A percentile compares a stretch with the other conserved stretches of the same genome.
These are phyloP conservation scores for Mycena rebaudengoi DNA, from an alignment of 768 basidiomycete species.

Conservation along the genomic window DNA sequence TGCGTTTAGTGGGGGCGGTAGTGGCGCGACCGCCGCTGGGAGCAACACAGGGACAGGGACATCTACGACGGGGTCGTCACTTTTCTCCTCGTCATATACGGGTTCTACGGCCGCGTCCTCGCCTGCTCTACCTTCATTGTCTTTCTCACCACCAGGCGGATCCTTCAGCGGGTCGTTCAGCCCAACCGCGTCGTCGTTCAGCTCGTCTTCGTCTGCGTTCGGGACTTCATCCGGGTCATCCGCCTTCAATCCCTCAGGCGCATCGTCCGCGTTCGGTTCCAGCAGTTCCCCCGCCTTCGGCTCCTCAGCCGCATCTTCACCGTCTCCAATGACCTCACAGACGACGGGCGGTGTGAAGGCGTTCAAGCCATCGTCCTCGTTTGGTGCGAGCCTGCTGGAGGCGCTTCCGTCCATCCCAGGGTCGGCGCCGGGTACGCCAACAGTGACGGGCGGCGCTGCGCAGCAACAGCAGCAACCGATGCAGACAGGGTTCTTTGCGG, in stretches of 20 bases:
- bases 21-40: too few species aligned
- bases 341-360: constrained; percentile 71
- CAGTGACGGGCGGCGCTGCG: constrained; percentile 30
- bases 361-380: constrained; percentile 85
- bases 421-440: constrained; percentile 59
- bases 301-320: constrained; percentile 35
- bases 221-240: constrained; percentile 11
- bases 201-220: neutral
- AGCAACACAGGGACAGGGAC: constrained; percentile 15
- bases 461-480: too few species aligned
- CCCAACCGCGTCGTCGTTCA: constrained; percentile 11
- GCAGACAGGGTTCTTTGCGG: constrained; percentile 23
- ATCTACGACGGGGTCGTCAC: constrained; percentile 22
- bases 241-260: constrained; percentile 30
- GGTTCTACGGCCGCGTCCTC: constrained; percentile 35
- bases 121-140: constrained; percentile 3
- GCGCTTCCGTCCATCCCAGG: constrained; percentile 79
- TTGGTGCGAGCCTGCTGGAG: constrained; percentile 79
- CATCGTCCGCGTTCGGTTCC: constrained; percentile 13
- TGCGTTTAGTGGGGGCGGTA: too few species aligned
- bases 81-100: constrained; percentile 18
- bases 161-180: constrained; percentile 20
- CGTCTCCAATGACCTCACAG: constrained; percentile 51
- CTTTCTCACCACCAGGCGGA: constrained; percentile 8
- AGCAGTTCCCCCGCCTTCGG: constrained; percentile 10